Conservation (phyloP, 805 yeast genomes). For the Metschnikowia drakensbergensis region DNA sequence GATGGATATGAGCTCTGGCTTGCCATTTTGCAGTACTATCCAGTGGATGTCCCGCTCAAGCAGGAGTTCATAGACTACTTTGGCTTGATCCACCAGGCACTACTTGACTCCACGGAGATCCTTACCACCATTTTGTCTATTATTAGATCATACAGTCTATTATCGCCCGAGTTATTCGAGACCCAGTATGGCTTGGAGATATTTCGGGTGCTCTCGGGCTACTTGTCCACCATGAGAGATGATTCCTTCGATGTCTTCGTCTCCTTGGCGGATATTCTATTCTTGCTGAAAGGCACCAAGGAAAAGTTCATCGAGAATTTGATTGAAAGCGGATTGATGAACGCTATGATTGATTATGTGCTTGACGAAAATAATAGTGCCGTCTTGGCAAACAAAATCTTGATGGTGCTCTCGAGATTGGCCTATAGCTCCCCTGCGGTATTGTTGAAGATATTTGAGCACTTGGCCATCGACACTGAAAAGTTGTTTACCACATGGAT, state of each 20-base stretch:
- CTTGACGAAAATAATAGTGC: slow-evolving; percentile 43
- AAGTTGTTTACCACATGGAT: slow-evolving; percentile 36
- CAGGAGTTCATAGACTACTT: slow-evolving; percentile 44
- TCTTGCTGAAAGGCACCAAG: slow-evolving; percentile 28
- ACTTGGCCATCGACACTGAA: slow-evolving; percentile 23
- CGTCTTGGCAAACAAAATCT: slow-evolving; percentile 35
- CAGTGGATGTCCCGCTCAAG: slow-evolving; percentile 32
- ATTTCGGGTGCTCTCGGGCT: slow-evolving; percentile 49
- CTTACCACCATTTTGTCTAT: slow-evolving; percentile 61
- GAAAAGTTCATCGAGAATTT: slow-evolving; percentile 29
- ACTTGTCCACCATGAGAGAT: slow-evolving; percentile 61
- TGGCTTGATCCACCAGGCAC: slow-evolving; percentile 52
- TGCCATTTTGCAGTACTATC: slow-evolving; percentile 60
- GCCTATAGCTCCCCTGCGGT: slow-evolving; percentile 32
- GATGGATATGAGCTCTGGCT: slow-evolving; percentile 87
- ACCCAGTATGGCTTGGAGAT: slow-evolving; percentile 35
- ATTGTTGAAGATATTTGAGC: slow-evolving; percentile 32
- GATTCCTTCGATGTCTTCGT: slow-evolving; percentile 59
- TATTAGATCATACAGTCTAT: slow-evolving; percentile 56
- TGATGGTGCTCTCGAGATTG: slow-evolving; percentile 36
- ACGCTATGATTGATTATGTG: slow-evolving; percentile 38
- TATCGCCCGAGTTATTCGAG: slow-evolving; percentile 41
- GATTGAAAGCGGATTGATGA: slow-evolving; percentile 44
- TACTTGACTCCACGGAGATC: slow-evolving; percentile 71
- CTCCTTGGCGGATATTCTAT: slow-evolving; percentile 49